Conservation (phyloP, 2,329 filamentous ascomycete species). For the Diplodia mutila region DNA sequence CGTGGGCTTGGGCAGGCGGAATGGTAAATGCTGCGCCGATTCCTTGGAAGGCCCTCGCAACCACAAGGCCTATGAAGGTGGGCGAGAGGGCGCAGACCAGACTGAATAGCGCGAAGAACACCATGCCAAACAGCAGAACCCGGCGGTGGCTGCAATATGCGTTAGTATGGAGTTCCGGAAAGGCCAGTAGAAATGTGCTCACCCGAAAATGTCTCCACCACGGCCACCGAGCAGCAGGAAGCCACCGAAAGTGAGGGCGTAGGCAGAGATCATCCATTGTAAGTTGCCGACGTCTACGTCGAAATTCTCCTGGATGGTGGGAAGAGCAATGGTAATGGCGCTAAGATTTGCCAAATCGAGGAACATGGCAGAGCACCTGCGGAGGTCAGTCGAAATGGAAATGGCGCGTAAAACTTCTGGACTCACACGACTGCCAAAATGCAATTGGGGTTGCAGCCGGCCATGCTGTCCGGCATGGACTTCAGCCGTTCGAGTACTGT, state of each 20-base stretch:
- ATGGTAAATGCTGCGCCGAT: slow-evolving; percentile 26
- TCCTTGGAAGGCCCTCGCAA: slow-evolving; percentile 25
- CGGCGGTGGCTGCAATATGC: slow-evolving; percentile 7
- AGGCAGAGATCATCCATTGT: slow-evolving; percentile 27
- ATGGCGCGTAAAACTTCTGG: not conserved
- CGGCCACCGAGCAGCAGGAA: slow-evolving; percentile 25
- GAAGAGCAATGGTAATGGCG: slow-evolving; percentile 26
- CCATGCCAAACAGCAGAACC: slow-evolving; percentile 23
- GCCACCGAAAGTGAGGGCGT: slow-evolving; percentile 20
- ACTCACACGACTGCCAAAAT: slow-evolving; percentile 21
- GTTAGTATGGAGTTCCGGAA: not conserved
- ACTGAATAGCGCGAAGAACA: slow-evolving; percentile 22
- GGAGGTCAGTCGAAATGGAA: not conserved
- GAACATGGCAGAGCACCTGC: slow-evolving; percentile 27
- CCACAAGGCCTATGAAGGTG: slow-evolving; percentile 22
- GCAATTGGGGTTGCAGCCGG: not conserved
- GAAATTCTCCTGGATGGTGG: slow-evolving; percentile 22
- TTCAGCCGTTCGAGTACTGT: not conserved
- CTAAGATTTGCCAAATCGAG: slow-evolving; percentile 24
- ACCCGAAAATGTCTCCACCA: slow-evolving; percentile 25
- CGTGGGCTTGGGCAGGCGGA: slow-evolving; percentile 24
- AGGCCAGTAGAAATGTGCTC: not conserved
- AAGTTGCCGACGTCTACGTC: slow-evolving; percentile 13
- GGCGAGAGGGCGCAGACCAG: slow-evolving; percentile 23
- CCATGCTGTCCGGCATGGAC: not conserved